These are phyloP conservation scores for Candolleomyces aberdarensis DNA, from an alignment of 768 basidiomycete species.

Conservation along the genomic window DNA sequence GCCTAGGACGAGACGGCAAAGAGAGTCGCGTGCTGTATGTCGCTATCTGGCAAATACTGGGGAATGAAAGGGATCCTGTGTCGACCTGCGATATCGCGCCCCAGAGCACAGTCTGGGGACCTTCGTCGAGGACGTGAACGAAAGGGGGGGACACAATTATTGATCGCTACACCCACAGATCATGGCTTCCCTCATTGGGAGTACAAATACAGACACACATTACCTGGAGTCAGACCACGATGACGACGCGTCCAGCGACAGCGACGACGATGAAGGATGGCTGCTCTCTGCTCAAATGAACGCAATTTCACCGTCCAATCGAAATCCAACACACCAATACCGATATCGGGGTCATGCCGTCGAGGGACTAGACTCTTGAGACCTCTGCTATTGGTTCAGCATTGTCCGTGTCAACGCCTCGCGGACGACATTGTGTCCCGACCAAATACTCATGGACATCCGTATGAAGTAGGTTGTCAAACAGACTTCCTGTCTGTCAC, in stretches of 20 bases:
- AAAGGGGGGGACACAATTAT: not conserved
- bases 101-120: constrained; percentile 1
- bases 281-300: too few relatives aligned
- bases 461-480: too few relatives aligned
- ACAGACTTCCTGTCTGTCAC: too few relatives aligned
- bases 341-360: too few relatives aligned
- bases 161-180: not conserved
- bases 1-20: constrained; percentile 5
- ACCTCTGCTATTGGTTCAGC: too few relatives aligned
- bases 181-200: not conserved
- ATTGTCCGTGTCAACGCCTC: too few relatives aligned
- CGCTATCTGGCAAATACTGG: not conserved
- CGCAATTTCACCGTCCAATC: too few relatives aligned
- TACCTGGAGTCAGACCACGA: not conserved
- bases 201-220: constrained; percentile 1
- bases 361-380: too few relatives aligned
- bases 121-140: not conserved
- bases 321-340: too few relatives aligned
- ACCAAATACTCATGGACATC: too few relatives aligned
- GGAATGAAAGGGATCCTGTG: not conserved
- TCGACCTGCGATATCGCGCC: constrained; percentile 1
- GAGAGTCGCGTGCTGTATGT: not conserved
- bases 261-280: not conserved
- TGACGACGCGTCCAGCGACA: not conserved
- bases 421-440: too few relatives aligned